Evolutionary conservation across 371 early-diverging fungal species (phyloP), one percentile per base, ranked within the genome.

Genomic region (Mortierella sp.): DNA sequence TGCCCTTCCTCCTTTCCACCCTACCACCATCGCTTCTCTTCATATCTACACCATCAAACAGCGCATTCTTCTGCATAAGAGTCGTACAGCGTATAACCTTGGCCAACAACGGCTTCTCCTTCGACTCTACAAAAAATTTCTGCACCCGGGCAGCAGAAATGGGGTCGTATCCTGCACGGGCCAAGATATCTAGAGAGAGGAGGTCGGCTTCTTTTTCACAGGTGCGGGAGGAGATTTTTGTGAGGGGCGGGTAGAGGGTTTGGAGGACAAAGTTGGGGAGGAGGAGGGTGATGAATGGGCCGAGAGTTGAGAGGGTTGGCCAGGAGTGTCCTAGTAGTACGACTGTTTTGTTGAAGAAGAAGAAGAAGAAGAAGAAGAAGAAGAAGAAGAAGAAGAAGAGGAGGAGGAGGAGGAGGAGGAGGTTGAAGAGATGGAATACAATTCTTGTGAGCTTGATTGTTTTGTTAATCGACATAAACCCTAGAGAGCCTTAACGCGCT

Each of bases 81-180:
- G 51, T 51, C 4, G 51, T 21, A 51, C 51, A 51, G 1, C 51
- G 3, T 4, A 6, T 21, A 51, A 51, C 16, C 56, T 56, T 56
- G 7, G 12, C n/a, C n/a, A 27, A 56, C 11, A 27, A 56, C 3
- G 10, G 27, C 3, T 10, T 7, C 10, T 56, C 27, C 56, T 27
- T n/a, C 10, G 27, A 27, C 16, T 24, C n/a, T n/a, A 7, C 56
- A 27, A n/a, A 74, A 16, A 8, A 44, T 63, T 60, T 44, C 27
- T 74, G 43, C 4, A 60, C n/a, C 3, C 63, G 58, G 1, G 43
- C 35, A 32, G 56, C 76, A 27, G 46, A 54, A 29, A 54, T 35
- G 4, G 77, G 77, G 27, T 77, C 72, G 38, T 63, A 77, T 49
- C 77, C 77, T 24, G 77, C 46, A 0, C 56, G 77, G 38, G 63